phyloP scores from a whole-genome alignment of 2,329 filamentous ascomycete genomes.

The Venturia effusa region DNA sequence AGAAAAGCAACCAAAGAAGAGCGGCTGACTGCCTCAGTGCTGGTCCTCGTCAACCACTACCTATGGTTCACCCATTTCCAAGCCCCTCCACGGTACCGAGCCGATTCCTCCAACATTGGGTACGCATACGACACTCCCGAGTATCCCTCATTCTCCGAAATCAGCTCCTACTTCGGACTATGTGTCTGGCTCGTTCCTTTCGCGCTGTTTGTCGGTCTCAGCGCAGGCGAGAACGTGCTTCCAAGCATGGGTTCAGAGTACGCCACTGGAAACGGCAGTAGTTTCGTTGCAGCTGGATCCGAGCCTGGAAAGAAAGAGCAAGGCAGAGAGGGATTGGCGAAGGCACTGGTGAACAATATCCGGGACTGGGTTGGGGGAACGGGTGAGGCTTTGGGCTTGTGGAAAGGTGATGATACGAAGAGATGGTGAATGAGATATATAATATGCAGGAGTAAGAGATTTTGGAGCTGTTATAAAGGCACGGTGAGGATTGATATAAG shows the following conservation, averaged over 20 bases:
- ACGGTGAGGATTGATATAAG: neutral
- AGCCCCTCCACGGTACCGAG: conserved; percentile 27
- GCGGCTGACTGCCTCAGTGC: conserved; percentile 35
- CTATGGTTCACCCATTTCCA: conserved; percentile 95
- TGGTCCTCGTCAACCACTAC: conserved; percentile 86
- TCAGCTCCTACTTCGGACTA: conserved; percentile 89
- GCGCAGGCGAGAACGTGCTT: conserved; percentile 87
- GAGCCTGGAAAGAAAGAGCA: conserved; percentile 19
- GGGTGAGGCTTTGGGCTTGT: conserved; percentile 49
- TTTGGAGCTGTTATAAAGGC: neutral
- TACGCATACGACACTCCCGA: conserved; percentile 50
- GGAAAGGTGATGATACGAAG: conserved; percentile 5
- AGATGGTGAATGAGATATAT: neutral
- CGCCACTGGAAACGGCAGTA: conserved; percentile 46
- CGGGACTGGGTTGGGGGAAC: conserved; percentile 54
- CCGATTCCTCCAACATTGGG: conserved; percentile 38
- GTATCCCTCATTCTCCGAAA: conserved; percentile 82
- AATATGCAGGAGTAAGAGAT: neutral
- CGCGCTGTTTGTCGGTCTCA: conserved; percentile 85
- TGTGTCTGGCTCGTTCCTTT: conserved; percentile 97
- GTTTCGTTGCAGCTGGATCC: conserved; percentile 34
- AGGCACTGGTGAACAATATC: conserved; percentile 47
- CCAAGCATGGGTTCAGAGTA: conserved; percentile 81
- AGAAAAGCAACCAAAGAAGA: neutral
- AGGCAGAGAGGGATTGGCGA: conserved; percentile 42